phyloP scores from a whole-genome alignment of 768 basidiomycete genomes.

The Podaxis sp. region DNA sequence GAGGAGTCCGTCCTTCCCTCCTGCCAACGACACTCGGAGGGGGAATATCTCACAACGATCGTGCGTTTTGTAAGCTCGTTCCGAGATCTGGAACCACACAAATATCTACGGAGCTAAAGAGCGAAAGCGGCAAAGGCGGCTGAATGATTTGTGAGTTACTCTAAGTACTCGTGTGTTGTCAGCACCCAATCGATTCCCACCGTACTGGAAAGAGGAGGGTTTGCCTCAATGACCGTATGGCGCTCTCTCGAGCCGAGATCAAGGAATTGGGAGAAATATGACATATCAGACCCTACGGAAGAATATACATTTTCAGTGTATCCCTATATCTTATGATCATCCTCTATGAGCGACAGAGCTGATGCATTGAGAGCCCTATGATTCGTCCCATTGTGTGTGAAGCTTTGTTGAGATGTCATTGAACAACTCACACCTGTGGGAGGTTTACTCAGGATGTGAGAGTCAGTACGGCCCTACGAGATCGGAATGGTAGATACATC shows the following conservation, averaged over 20 bases:
- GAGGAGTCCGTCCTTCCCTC: background rate
- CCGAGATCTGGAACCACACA: background rate
- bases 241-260: background rate
- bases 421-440: slow-evolving; percentile 7
- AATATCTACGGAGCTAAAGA: background rate
- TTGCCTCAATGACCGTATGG: background rate
- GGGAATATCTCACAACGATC: background rate
- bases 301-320: background rate
- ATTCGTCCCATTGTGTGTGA: slow-evolving; percentile 6
- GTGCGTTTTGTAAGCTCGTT: background rate
- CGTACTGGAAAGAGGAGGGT: background rate
- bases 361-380: slow-evolving; percentile 8
- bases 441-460: slow-evolving; percentile 4
- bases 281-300: background rate
- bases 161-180: background rate
- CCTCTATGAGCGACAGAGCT: background rate
- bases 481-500: background rate
- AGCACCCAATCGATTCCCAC: background rate
- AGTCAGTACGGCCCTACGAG: background rate
- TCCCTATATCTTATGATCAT: background rate
- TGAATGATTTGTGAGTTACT: background rate
- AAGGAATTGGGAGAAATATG: background rate
- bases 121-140: background rate
- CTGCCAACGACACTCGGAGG: background rate
- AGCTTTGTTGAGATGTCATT: background rate